phyloP scores from a whole-genome alignment of 148 eudicot species.

The Chenopodium formosanum region DNA sequence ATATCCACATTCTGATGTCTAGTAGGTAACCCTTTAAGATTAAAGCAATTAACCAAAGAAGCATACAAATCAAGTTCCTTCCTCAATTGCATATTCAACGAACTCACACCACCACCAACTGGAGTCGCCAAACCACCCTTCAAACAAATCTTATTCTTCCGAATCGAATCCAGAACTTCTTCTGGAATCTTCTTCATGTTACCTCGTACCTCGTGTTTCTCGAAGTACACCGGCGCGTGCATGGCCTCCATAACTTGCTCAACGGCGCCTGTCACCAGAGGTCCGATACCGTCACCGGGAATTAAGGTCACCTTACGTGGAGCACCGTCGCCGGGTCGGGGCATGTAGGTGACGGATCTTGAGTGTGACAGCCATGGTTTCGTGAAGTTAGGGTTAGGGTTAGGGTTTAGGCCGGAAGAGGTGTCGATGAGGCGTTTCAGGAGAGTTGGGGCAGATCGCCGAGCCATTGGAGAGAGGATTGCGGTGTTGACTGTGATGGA shows the following conservation, averaged over 20 bases:
- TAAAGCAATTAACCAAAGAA: constrained; percentile 64
- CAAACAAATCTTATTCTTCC: constrained; percentile 61
- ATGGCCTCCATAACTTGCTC: constrained; percentile 72
- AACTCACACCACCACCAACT: constrained; percentile 76
- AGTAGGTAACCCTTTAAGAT: constrained; percentile 59
- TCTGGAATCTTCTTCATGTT: constrained; percentile 59
- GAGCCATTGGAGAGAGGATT: constrained; percentile 4
- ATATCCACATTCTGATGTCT: constrained; percentile 77
- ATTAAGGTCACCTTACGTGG: constrained; percentile 63
- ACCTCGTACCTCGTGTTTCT: constrained; percentile 65
- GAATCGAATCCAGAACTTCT: constrained; percentile 58
- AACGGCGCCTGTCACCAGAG: constrained; percentile 77
- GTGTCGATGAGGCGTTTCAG: background rate
- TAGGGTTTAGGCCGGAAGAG: background rate
- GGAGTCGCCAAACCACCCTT: constrained; percentile 77
- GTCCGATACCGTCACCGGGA: constrained; percentile 88
- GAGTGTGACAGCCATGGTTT: background rate
- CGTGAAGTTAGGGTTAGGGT: background rate
- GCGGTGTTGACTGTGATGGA: background rate
- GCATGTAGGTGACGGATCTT: constrained; percentile 81
- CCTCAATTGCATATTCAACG: constrained; percentile 59
- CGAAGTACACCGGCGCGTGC: constrained; percentile 81
- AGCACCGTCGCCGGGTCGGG: constrained; percentile 79
- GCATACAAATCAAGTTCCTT: constrained; percentile 76
- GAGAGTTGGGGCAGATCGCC: background rate